Conservation (phyloP, 2,329 filamentous ascomycete genomes). For the Penicillium verrucosum region DNA sequence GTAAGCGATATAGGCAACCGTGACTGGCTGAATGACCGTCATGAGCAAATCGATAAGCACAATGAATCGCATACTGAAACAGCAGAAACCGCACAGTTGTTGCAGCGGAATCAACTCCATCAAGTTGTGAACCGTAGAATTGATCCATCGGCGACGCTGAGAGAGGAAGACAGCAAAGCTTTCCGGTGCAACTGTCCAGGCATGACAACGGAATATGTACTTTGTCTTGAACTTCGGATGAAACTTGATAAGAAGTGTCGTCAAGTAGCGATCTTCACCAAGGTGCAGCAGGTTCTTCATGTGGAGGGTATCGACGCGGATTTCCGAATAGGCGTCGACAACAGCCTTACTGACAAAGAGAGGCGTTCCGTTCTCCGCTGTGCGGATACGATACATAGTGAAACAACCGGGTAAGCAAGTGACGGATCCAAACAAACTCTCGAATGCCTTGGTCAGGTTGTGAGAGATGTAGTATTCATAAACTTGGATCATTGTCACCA, state of each 20-base stretch:
- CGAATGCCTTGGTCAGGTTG: conserved; percentile 94
- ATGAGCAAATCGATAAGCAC: conserved; percentile 92
- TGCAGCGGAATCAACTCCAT: conserved; percentile 90
- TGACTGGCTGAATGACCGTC: conserved; percentile 88
- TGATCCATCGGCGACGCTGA: conserved; percentile 98
- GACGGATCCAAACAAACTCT: conserved; percentile 93
- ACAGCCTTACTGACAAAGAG: conserved; percentile 93
- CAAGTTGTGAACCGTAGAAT: conserved; percentile 97
- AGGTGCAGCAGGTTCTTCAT: conserved; percentile 98
- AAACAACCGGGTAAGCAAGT: conserved; percentile 98
- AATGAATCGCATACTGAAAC: conserved; percentile 98
- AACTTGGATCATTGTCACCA: conserved; percentile 98
- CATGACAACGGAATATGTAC: conserved; percentile 87
- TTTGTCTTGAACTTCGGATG: conserved; percentile 97
- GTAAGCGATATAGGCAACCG: conserved; percentile 83
- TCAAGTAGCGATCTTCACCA: conserved; percentile 96
- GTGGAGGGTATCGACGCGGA: conserved; percentile 94
- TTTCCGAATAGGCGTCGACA: conserved; percentile 81
- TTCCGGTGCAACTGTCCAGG: conserved; percentile 96
- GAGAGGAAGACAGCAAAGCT: conserved; percentile 93
- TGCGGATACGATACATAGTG: conserved; percentile 96
- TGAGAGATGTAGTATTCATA: conserved; percentile 99
- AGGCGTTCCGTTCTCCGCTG: conserved; percentile 90
- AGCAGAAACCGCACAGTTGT: conserved; percentile 98
- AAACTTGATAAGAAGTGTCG: conserved; percentile 86